Evolutionary conservation across 371 early-diverging fungal genomes (phyloP), one percentile per base, ranked within the genome.

Genomic region (Apophysomyces sp.): DNA sequence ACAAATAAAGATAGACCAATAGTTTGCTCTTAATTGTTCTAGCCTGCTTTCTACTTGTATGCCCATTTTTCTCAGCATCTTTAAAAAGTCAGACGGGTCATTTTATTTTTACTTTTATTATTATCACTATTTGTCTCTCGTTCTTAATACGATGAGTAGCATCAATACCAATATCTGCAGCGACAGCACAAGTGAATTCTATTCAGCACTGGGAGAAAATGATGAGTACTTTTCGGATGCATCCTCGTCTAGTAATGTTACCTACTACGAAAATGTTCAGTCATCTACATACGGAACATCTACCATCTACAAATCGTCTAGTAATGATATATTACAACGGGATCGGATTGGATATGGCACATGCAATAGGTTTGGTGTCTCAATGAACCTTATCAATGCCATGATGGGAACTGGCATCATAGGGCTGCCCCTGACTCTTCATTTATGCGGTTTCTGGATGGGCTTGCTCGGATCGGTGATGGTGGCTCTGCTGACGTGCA

Each of bases 341-440:
- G 51, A 57, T 36, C 44, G 49, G 2, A 65, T 65, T 13, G 65
- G 65, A 3, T 65, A 64, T 51, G 65, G 69, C 15, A 65, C 69
- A 5, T 18, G 51, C 4, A 52, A 55, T 2, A 58, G 26, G 16
- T 31, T 37, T 18, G 62, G 51, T 3, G 60, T 61, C 21, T 65
- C 78, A 13, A 63, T 80, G 52, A 82, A 80, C 34, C 63, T 86
- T 41, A 73, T 81, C 13, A 86, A 84, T 58, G 78, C 85, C 18
- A 86, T 81, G 55, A 83, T 86, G 68, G 86, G 86, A 1, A 77
- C 82, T n/a, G 86, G 86, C 26, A 78, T 86, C 39, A 71, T 86
- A 31, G 86, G 85, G 0, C 56, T 86, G n/a, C 74, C 83, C 3
- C 71, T 81, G 27, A 81, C 85, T 9, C 58, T 83, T 36, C 71